Base-by-base conservation (phyloP, 441 rosid species). In the Bruguiera hainesii region DNA sequence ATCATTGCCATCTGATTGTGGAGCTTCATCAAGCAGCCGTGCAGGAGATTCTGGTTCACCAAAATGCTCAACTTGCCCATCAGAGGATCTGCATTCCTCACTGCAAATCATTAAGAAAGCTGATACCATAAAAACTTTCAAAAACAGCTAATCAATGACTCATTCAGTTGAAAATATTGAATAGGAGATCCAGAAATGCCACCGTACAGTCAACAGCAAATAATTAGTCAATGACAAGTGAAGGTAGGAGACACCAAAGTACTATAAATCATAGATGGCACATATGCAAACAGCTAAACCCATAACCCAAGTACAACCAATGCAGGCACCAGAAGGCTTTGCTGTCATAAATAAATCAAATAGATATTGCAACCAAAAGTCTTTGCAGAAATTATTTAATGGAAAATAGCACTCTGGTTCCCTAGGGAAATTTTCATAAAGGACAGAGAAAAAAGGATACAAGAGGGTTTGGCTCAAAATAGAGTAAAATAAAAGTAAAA, bases 11-110 rank as follows among this genome's bases (percentile, higher is more conserved):
- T 70, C 81, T 23, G 73, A 65, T 56, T 72, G 65, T 30, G 69
- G 68, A 37, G 65, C 82, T 30, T 73, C 67, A 62, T 84, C 87
- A 61, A 62, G 60, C 60, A 65, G 82, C 60, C 25, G 65, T 6
- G 74, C 68, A 37, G 80, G 71, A 71, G 87, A 71, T 55, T 82
- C 75, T 52, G 79, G 74, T 70, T 75, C 72, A 64, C 74, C 83
- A 58, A 75, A 48, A 74, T 76, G 74, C 52, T 87, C 84, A 33
- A 62, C 91, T 73, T 72, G 83, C 66, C 61, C 62, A 21, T 69
- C 67, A 31, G 84, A 71, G 37, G 76, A 68, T 63, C 75, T 59
- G 64, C 61, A 73, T 56, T 73, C 78, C 72, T 76, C 77, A 76
- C 87, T 75, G 79, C 74, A 66, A 59, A 39, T 26, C 4, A 13